Evolutionary conservation across 2,329 filamentous ascomycete species (phyloP), one percentile per base, ranked within the genome.

Genomic region (Acarospora socialis): DNA sequence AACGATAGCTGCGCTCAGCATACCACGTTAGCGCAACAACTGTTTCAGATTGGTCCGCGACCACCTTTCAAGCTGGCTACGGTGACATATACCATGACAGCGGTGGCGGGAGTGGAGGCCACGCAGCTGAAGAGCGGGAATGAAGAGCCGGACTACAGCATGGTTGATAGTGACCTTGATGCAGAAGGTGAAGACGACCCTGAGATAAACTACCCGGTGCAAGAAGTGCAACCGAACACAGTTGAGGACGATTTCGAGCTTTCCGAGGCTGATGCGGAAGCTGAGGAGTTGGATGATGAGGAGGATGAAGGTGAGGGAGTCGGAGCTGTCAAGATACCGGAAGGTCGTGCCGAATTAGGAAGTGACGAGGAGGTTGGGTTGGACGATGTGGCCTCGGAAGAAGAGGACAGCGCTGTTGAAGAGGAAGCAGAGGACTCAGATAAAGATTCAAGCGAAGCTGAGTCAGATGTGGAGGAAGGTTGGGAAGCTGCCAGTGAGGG

Each of bases 381-480:
- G 32, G 54, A 52, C 16, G 60, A 60, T 35, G 55, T n/a, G n/a
- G n/a, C 55, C 12, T 56, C 54, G 3, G 63, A 63, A 35, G 51
- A 55, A 15, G 49, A 55, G 32, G 48, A 53, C 16, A 54, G 54
- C 39, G 50, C 52, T 18, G 50, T 48, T 27, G 42, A 46, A 31
- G 50, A 58, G 19, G 56, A 62, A 12, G 52, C 58, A 36, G 55
- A 54, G 34, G 55, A 53, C 12, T 56, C 52, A 15, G 45, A 50
- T 33, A 43, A 51, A 25, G 47, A 43, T 23, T 51, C 51, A 17
- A 63, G 57, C 32, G 72, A 67, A 21, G 67, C 65, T 7, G 70
- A 70, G 23, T 74, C 68, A 7, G 69, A 73, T 40, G 68, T 62
- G 17, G 70, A 60, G 30, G 54, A 54, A n/a, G 64, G 59, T 25